These are phyloP conservation scores for Rhodosporidiobolus sp. DNA, from an alignment of 768 basidiomycete species.

Conservation along the genomic window DNA sequence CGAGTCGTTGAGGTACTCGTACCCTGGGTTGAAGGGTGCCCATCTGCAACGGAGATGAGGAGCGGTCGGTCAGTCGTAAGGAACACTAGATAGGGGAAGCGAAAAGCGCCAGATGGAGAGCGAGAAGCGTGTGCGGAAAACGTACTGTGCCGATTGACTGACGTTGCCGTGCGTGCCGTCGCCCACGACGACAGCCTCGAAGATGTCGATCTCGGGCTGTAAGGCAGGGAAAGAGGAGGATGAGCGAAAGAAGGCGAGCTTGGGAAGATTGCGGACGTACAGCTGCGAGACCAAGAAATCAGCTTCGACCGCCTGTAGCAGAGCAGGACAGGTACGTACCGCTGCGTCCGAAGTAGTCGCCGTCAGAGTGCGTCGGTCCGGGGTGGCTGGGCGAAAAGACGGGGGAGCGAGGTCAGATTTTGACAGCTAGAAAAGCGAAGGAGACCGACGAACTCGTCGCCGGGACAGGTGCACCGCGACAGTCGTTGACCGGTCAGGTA, in stretches of 20 bases:
- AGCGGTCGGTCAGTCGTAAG: no score
- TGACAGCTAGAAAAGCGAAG: no score
- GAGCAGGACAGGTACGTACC: not conserved
- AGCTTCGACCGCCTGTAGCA: not conserved
- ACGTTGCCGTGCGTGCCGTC: conserved; percentile 59
- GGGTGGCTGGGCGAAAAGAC: conserved; percentile 13
- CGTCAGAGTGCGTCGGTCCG: conserved; percentile 1
- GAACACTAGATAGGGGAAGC: no score
- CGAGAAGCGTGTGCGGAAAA: no score
- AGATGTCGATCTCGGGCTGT: conserved; percentile 42
- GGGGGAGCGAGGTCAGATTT: no score
- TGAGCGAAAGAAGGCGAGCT: not conserved
- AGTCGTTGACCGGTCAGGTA: conserved; percentile 84
- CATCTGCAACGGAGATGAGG: no score
- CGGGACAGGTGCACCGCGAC: conserved; percentile 80
- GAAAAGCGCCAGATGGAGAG: conserved; percentile 45
- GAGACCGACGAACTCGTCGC: conserved; percentile 55
- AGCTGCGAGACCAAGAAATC: not conserved
- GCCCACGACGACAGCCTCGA: conserved; percentile 33
- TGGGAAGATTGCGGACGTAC: not conserved
- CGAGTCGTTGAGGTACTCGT: not conserved
- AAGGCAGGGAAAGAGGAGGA: not conserved
- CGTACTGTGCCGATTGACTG: conserved; percentile 71
- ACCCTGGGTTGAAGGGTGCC: conserved; percentile 32
- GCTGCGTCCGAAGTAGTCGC: not conserved